A percentile compares a stretch with the other conserved stretches of the same genome.
Conservation (phyloP, 306 rosid genomes). For the Rubus parviflorus region DNA sequence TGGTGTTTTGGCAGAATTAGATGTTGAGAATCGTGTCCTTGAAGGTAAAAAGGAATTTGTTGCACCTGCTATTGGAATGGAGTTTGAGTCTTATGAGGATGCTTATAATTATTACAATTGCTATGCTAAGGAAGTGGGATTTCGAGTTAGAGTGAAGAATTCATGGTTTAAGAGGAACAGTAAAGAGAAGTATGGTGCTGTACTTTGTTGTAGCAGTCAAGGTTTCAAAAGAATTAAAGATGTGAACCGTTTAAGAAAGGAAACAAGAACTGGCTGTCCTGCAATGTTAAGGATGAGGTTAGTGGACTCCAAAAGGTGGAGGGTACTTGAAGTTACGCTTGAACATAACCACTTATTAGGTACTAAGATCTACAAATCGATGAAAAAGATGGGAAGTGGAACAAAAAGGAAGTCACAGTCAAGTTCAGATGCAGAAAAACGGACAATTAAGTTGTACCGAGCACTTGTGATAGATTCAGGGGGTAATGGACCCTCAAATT, state of each 20-base stretch:
- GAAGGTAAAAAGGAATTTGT: slow-evolving; percentile 71
- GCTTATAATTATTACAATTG: slow-evolving; percentile 90
- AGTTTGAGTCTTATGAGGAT: slow-evolving; percentile 91
- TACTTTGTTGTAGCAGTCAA: slow-evolving; percentile 97
- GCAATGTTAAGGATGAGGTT: slow-evolving; percentile 95
- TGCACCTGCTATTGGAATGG: slow-evolving; percentile 91
- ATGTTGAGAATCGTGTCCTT: slow-evolving; percentile 47
- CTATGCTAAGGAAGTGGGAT: slow-evolving; percentile 91
- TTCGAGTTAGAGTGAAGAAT: slow-evolving; percentile 90
- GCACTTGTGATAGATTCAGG: slow-evolving; percentile 87
- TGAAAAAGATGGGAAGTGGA: slow-evolving; percentile 62
- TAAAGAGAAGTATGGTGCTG: slow-evolving; percentile 93
- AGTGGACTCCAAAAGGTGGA: slow-evolving; percentile 86
- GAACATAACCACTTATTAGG: slow-evolving; percentile 92
- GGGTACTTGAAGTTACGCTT: slow-evolving; percentile 74
- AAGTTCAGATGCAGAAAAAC: slow-evolving; percentile 58
- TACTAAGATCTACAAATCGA: slow-evolving; percentile 55
- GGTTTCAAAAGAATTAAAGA: slow-evolving; percentile 94
- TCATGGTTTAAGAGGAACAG: slow-evolving; percentile 96
- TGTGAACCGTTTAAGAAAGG: slow-evolving; percentile 79
- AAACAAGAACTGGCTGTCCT: slow-evolving; percentile 96
- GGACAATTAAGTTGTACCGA: slow-evolving; percentile 72
- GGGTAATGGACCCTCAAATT: slow-evolving; percentile 46
- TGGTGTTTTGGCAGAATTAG: slow-evolving; percentile 44
- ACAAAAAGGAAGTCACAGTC: slow-evolving; percentile 55